These are phyloP conservation scores for Beauveria sp. DNA, from an alignment of 2,329 filamentous ascomycete species.

Conservation along the genomic window DNA sequence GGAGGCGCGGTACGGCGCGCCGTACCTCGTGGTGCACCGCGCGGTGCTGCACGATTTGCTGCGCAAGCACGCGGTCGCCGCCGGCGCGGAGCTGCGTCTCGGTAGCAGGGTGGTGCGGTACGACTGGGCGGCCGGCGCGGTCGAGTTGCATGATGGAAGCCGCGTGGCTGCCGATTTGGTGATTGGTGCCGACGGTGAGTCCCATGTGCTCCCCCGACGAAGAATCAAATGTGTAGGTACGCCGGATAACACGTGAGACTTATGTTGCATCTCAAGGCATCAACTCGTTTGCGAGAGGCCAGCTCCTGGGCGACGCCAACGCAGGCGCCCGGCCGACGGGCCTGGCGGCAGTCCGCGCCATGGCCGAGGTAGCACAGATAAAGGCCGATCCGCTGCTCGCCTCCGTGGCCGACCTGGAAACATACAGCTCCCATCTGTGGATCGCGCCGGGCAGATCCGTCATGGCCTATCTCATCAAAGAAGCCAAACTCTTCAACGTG, in stretches of 20 bases:
- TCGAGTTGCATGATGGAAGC: slow-evolving; percentile 18
- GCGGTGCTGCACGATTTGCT: slow-evolving; percentile 27
- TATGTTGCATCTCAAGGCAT: slow-evolving; percentile 5
- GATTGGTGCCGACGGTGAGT: slow-evolving; percentile 28
- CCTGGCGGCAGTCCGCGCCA: slow-evolving; percentile 33
- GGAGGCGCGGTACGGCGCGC: slow-evolving; percentile 21
- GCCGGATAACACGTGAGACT: too few species aligned
- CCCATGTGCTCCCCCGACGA: too few species aligned
- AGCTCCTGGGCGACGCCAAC: slow-evolving; percentile 13
- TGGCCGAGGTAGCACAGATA: slow-evolving; percentile 29
- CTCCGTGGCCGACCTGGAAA: slow-evolving; percentile 25
- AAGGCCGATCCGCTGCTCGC: slow-evolving; percentile 24
- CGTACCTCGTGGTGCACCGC: slow-evolving; percentile 28
- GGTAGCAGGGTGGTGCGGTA: slow-evolving; percentile 19
- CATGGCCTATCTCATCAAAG: slow-evolving; percentile 36
- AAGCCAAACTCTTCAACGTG: slow-evolving; percentile 34
- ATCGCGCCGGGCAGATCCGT: slow-evolving; percentile 33
- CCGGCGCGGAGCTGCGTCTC: slow-evolving; percentile 19
- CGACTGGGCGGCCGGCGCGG: slow-evolving; percentile 16
- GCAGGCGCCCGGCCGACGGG: slow-evolving; percentile 22
- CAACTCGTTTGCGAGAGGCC: slow-evolving; percentile 22
- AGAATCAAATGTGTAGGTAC: too few species aligned
- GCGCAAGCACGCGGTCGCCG: slow-evolving; percentile 19
- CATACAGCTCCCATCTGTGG: slow-evolving; percentile 20
- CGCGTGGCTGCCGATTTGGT: slow-evolving; percentile 23